These are phyloP conservation scores for Lactarius sanguifluus DNA, from an alignment of 768 basidiomycete genomes.

Conservation along the genomic window DNA sequence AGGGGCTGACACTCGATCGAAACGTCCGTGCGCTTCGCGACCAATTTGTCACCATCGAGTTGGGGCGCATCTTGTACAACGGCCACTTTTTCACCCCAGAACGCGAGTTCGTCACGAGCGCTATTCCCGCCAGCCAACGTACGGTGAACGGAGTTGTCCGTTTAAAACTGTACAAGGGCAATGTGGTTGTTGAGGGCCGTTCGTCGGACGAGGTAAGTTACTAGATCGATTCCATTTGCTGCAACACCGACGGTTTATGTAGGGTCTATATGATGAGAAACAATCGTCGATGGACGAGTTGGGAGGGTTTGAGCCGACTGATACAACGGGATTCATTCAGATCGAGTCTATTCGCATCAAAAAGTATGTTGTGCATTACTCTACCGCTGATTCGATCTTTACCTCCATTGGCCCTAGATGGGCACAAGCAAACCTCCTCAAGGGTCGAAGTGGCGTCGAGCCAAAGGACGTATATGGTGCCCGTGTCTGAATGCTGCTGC, in stretches of 20 bases:
- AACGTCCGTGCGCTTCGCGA: slow-evolving; percentile 94
- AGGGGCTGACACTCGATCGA: slow-evolving; percentile 96
- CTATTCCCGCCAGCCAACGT: slow-evolving; percentile 91
- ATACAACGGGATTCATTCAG: slow-evolving; percentile 94
- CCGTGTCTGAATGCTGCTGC: slow-evolving; percentile 40
- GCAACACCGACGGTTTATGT: neutral
- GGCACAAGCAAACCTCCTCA: slow-evolving; percentile 84
- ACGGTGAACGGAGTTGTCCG: slow-evolving; percentile 94
- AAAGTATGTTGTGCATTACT: slow-evolving; percentile 58
- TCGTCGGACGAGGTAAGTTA: slow-evolving; percentile 73
- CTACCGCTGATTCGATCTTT: slow-evolving; percentile 16
- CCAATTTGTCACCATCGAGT: slow-evolving; percentile 88
- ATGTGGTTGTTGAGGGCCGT: slow-evolving; percentile 91
- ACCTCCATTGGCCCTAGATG: slow-evolving; percentile 49
- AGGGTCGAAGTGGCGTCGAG: slow-evolving; percentile 76
- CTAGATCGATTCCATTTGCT: neutral
- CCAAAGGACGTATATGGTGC: slow-evolving; percentile 79
- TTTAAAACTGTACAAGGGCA: slow-evolving; percentile 94
- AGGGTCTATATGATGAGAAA: slow-evolving; percentile 94
- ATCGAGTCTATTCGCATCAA: slow-evolving; percentile 98
- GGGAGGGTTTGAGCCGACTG: slow-evolving; percentile 95
- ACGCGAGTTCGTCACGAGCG: slow-evolving; percentile 88
- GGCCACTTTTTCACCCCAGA: slow-evolving; percentile 99
- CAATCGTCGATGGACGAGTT: slow-evolving; percentile 99
- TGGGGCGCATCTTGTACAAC: slow-evolving; percentile 93